A percentile compares a stretch with the other conserved stretches of the same genome.
These are phyloP conservation scores for Elymus sibiricus DNA, from an alignment of 176 grass and related monocot species.

Conservation along the genomic window DNA sequence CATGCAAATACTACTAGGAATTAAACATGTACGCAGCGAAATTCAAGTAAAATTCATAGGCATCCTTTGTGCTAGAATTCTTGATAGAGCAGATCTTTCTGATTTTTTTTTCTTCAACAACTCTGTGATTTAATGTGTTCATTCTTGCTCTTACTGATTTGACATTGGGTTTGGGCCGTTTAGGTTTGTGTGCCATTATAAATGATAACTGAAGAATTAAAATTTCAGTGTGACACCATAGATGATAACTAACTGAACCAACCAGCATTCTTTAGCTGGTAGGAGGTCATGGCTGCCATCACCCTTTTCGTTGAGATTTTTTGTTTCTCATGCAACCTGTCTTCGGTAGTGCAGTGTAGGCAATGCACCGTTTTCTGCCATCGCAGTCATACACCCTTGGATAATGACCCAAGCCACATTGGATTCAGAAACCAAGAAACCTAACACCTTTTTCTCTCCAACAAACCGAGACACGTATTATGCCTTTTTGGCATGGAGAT, in stretches of 20 bases:
- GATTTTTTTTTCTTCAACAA: not conserved
- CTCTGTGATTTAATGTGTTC: too few species aligned
- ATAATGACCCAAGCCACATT: not conserved
- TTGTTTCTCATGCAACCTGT: not conserved
- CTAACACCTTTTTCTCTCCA: slow-evolving; percentile 17
- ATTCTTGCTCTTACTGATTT: too few species aligned
- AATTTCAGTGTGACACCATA: slow-evolving; percentile 16
- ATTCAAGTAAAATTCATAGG: not conserved
- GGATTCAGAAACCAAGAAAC: slow-evolving; percentile 12
- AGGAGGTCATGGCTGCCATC: slow-evolving; percentile 8
- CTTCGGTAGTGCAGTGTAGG: not conserved
- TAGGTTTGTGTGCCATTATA: too few species aligned
- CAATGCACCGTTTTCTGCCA: not conserved
- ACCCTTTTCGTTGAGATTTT: not conserved
- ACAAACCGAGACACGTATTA: slow-evolving; percentile 33
- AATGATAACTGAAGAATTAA: not conserved
- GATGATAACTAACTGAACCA: slow-evolving; percentile 12
- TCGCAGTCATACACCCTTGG: not conserved
- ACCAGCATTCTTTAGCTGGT: not conserved
- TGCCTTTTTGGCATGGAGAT: not conserved
- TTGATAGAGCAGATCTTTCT: not conserved
- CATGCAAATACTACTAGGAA: not conserved
- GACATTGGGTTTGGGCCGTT: too few species aligned
- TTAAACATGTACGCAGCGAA: not conserved
- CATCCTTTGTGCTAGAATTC: too few species aligned